Evolutionary conservation across 2,329 filamentous ascomycete genomes (phyloP), one percentile per base, ranked within the genome.

Genomic region (Amauroascus niger): DNA sequence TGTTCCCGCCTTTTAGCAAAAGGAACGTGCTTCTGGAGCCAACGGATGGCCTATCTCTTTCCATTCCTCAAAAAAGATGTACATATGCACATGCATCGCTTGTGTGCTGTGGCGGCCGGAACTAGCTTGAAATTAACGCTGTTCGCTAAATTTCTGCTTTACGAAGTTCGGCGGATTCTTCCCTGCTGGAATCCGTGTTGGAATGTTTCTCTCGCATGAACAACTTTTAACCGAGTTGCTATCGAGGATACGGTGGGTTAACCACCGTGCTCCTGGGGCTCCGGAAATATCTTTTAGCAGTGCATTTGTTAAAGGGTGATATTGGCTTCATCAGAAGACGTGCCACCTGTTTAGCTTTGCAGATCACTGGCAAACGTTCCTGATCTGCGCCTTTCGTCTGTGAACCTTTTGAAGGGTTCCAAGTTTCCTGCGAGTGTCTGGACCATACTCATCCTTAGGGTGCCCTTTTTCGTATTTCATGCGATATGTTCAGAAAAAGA

Each of bases 331-430:
- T n/a, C n/a, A n/a, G n/a, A 43, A 9, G 40, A 43, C 24, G 24
- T 43, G 18, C 18, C 7, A 43, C 20, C 33, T 33, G 28, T 20
- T 28, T 39, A 43, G 48, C 26, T 50, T 32, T 43, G 48, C 48
- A 43, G 48, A 43, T 50, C 48, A 50, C 26, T 50, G 37, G 22
- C 16, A 20, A n/a, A 28, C 22, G 37, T 43, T 20, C 48, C 37
- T 43, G 48, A 50, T 50, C 37, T 41, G 48, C 37, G 33, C 39
- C 22, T 20, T 30, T 40, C 47, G 2, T 33, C 35, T 6, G 18
- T 30, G 47, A 13, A 16, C 3, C 4, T 35, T 49, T 18, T n/a
- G n/a, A n/a, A 33, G n/a, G n/a, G 14, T 47, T 47, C 41, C 16
- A 7, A 30, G 18, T 39, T 28, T 14, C 28, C 32, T 22, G 18